Evolutionary conservation across 352 stramenopile species (phyloP), one percentile per base, ranked within the genome.

Genomic region (Peronospora destructor): DNA sequence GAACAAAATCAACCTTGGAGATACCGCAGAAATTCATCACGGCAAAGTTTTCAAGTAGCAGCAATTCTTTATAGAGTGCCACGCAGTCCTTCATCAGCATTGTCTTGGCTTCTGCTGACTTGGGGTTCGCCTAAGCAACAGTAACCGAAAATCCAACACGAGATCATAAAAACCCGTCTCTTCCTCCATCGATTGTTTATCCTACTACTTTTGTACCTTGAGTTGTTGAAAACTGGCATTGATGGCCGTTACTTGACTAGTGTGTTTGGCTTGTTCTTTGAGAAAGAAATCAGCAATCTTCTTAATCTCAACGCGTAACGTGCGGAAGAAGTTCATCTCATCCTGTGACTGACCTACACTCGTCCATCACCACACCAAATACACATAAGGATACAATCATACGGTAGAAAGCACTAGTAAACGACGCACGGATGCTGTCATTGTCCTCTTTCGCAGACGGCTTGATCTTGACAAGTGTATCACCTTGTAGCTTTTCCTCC

Each of bases 21-120:
- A 92, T 90, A 47, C 79, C 84, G 35, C 80, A 94, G 43, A 91
- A 94, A 59, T 94, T 94, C 76, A 94, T 94, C 19, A 94, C 80
- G 3, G 81, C 81, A 59, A 90, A 94, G 56, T 94, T 94, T 46
- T 94, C 84, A 11, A 94, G 68, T 52, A 94, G 58, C 49, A 94
- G 49, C 28, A 94, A 53, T 50, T 94, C 79, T 64, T 94, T 94
- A 63, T 91, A 94, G 2, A 91, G 68, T 40, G 75, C 61, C 9
- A 94, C 81, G 48, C 84, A 94, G 41, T 56, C 66, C 49, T 85
- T 85, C 81, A 94, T 91, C 16, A 94, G 48, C 28, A 71, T 66
- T 0, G 80, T 89, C 59, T 88, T 90, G 14, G 73, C 68, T 39
- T 82, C 72, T 3, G 70, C 65, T 10, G 80, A 77, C 0, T 64